Conservation (phyloP, 805 yeast species). For the Starmera amethionina region DNA sequence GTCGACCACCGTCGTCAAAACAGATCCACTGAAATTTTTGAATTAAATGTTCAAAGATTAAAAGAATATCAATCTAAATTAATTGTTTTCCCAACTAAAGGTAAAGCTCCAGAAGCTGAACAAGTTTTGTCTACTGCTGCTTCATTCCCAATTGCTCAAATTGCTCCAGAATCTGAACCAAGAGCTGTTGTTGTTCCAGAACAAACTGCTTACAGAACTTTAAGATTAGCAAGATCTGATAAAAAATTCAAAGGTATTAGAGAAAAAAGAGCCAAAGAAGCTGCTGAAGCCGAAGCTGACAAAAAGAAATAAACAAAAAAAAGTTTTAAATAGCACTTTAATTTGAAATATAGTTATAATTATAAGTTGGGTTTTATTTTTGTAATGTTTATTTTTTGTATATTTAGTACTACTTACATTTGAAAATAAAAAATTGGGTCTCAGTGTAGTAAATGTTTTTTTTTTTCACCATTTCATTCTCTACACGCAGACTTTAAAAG, state of each 20-base stretch:
- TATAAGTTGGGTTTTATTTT: background rate
- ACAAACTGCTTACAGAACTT: conserved; percentile 83
- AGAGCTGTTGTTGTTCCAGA: conserved; percentile 73
- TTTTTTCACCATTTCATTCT: too few relatives aligned
- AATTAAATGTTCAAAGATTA: conserved; percentile 91
- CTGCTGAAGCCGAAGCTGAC: conserved; percentile 99
- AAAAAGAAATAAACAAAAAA: conserved; percentile 76
- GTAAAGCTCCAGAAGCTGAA: conserved; percentile 67
- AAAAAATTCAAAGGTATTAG: conserved; percentile 92
- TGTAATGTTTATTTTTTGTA: background rate
- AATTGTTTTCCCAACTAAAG: conserved; percentile 92
- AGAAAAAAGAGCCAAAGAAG: conserved; percentile 94
- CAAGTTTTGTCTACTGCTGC: conserved; percentile 70
- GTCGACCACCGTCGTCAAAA: conserved; percentile 99
- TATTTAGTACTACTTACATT: background rate
- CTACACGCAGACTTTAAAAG: too few relatives aligned
- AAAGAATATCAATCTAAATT: conserved; percentile 93
- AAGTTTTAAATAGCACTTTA: background rate
- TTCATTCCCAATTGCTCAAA: conserved; percentile 87
- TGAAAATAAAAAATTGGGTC: too few relatives aligned
- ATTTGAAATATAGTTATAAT: background rate
- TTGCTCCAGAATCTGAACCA: conserved; percentile 61
- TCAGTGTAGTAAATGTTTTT: too few relatives aligned
- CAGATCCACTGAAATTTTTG: conserved; percentile 93
- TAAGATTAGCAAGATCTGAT: conserved; percentile 90